phyloP scores from a whole-genome alignment of 495 filamentous ascomycete genomes.

The Daldinia loculata region DNA sequence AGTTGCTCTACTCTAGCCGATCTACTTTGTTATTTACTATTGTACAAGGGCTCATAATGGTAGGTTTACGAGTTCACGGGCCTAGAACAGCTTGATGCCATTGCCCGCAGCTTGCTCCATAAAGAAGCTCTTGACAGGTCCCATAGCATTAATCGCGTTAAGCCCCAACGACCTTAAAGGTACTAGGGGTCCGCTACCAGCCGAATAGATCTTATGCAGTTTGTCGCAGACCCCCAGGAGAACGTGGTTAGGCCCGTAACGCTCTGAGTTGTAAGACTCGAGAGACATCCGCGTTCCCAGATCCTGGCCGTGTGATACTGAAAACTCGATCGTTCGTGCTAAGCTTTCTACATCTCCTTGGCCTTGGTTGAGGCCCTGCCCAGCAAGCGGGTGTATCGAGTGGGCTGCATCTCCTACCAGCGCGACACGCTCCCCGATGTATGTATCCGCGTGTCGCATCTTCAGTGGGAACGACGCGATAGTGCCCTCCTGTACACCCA shows the following conservation, averaged over 20 bases:
- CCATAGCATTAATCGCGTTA: slow-evolving; percentile 76
- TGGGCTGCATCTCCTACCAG: slow-evolving; percentile 95
- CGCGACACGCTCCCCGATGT: slow-evolving; percentile 86
- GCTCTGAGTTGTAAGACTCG: slow-evolving; percentile 78
- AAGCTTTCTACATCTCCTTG: slow-evolving; percentile 85
- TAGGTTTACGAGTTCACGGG: not conserved
- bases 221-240: slow-evolving; percentile 91
- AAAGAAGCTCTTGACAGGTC: slow-evolving; percentile 80
- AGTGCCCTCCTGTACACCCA: slow-evolving; percentile 77
- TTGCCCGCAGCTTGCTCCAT: slow-evolving; percentile 89
- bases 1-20: not conserved
- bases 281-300: slow-evolving; percentile 76
- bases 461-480: slow-evolving; percentile 90
- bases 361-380: slow-evolving; percentile 94
- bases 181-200: slow-evolving; percentile 77
- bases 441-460: slow-evolving; percentile 89
- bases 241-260: slow-evolving; percentile 83
- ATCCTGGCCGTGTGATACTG: slow-evolving; percentile 84
- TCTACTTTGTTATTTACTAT: not conserved
- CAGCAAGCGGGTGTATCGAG: slow-evolving; percentile 91
- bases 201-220: slow-evolving; percentile 89
- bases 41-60: not conserved
- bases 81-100: slow-evolving; percentile 55
- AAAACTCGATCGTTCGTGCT: slow-evolving; percentile 74
- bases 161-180: slow-evolving; percentile 80